These are phyloP conservation scores for Irpex sp. DNA, from an alignment of 1,284 basidiomycete genomes.

Conservation along the genomic window DNA sequence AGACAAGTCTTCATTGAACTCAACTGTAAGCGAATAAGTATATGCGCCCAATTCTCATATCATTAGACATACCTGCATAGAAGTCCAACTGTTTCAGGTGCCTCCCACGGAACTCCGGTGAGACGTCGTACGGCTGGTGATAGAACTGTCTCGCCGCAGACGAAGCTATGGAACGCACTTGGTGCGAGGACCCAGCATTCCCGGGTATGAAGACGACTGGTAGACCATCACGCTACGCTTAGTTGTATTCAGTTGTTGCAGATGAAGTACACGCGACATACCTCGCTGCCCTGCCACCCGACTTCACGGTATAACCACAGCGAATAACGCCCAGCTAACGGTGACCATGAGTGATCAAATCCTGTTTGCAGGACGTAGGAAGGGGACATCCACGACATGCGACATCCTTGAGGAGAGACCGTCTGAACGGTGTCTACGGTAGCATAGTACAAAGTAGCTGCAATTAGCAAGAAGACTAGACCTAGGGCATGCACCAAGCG, in stretches of 20 bases:
- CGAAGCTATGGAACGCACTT: conserved; percentile 93
- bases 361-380: conserved; percentile 73
- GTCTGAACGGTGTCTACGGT: conserved; percentile 22
- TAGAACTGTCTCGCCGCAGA: conserved; percentile 84
- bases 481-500: conserved; percentile 14
- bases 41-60: background rate
- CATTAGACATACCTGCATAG: conserved; percentile 48
- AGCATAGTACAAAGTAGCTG: conserved; percentile 24
- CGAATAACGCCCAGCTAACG: conserved; percentile 72
- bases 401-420: conserved; percentile 76
- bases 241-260: conserved; percentile 14
- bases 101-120: conserved; percentile 46
- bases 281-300: conserved; percentile 72
- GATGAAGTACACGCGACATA: conserved; percentile 29
- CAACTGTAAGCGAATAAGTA: conserved; percentile 49
- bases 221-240: conserved; percentile 45
- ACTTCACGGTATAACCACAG: conserved; percentile 92
- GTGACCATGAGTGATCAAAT: conserved; percentile 65
- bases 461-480: conserved; percentile 19
- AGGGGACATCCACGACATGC: conserved; percentile 98
- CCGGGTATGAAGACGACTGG: conserved; percentile 97
- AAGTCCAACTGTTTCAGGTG: conserved; percentile 69
- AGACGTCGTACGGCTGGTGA: conserved; percentile 46
- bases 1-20: conserved; percentile 97
- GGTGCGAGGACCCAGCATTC: conserved; percentile 93